A percentile compares a stretch with the other conserved stretches of the same genome.
phyloP scores from a whole-genome alignment of 441 rosid species.

The Corymbia calophylla region DNA sequence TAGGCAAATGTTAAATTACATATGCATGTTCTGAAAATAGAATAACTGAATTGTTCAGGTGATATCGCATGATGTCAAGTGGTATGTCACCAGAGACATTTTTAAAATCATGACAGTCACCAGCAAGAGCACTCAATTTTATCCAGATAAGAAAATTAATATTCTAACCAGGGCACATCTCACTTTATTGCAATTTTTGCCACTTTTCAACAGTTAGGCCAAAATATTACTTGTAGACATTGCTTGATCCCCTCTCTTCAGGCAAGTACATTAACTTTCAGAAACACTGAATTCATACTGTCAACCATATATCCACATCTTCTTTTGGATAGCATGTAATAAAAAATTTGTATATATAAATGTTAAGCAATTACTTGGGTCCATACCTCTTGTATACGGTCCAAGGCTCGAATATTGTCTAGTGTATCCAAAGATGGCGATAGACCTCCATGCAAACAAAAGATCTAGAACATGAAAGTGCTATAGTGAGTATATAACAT shows the following conservation, averaged over 20 bases:
- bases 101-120: background rate
- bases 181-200: background rate
- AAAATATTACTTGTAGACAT: background rate
- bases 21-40: background rate
- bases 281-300: background rate
- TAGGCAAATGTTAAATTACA: background rate
- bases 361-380: background rate
- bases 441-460: conserved; percentile 12
- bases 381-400: conserved; percentile 7
- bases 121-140: background rate
- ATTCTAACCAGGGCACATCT: background rate
- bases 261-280: background rate
- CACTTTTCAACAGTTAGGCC: background rate
- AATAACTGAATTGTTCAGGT: background rate
- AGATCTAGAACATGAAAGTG: background rate
- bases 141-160: background rate
- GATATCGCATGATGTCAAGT: background rate
- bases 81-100: background rate
- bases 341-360: background rate
- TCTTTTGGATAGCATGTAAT: background rate
- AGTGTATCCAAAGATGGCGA: conserved; percentile 6
- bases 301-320: background rate
- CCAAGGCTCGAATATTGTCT: conserved; percentile 5
- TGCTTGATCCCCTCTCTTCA: background rate
- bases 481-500: background rate